Conservation (phyloP, 1,284 basidiomycete species). For the Pisolithus thermaeus region DNA sequence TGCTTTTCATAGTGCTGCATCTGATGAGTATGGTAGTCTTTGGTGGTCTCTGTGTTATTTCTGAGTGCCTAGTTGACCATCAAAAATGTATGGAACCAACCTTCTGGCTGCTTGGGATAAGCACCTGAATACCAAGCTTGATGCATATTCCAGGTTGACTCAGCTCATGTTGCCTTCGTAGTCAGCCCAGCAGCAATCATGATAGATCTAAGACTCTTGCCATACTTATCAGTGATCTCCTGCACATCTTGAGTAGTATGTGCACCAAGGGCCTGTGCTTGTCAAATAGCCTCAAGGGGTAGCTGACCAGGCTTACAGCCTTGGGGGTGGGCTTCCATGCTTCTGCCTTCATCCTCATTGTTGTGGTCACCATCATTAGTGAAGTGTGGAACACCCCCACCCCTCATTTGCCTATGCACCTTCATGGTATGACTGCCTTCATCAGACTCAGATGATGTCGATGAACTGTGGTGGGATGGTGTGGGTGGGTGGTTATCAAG, state of each 20-base stretch:
- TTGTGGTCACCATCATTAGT: no score
- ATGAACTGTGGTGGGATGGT: not conserved
- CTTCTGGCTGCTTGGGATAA: not conserved
- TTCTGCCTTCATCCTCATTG: not conserved
- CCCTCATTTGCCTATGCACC: not conserved
- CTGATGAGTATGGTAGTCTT: not conserved
- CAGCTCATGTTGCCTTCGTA: not conserved
- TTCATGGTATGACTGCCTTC: not conserved
- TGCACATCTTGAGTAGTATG: not conserved
- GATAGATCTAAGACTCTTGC: not conserved
- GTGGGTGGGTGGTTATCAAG: not conserved
- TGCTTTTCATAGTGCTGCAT: not conserved
- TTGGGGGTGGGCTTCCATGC: not conserved
- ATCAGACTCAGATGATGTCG: not conserved
- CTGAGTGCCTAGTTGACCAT: not conserved
- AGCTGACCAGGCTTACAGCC: not conserved
- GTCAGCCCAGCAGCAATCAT: not conserved
- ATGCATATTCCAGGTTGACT: slow-evolving; percentile 2
- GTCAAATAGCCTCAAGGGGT: not conserved
- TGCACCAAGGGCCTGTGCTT: not conserved
- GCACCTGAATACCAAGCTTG: slow-evolving; percentile 1
- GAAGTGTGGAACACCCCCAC: not conserved
- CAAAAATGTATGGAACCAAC: not conserved
- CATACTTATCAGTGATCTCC: slow-evolving; percentile 4
- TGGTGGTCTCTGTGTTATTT: not conserved